phyloP scores from a whole-genome alignment of 768 basidiomycete species.

The Lyophyllum shimeji region DNA sequence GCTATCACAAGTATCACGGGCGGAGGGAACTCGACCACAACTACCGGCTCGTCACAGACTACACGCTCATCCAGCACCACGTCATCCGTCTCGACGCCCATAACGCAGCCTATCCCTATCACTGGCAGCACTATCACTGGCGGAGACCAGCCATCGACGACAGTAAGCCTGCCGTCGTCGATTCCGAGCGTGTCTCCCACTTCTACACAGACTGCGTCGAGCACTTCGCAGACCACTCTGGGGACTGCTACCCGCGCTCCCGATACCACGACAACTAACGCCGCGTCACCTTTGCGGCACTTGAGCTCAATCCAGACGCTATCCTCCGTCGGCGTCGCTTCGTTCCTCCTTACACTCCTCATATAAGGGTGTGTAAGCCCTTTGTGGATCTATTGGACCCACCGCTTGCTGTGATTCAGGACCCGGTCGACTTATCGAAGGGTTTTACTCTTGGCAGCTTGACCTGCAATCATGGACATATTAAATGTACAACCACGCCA shows the following conservation, averaged over 20 bases:
- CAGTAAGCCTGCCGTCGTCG: background rate
- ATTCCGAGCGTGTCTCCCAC: background rate
- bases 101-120: slow-evolving; percentile 30
- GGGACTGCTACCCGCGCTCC: slow-evolving; percentile 7
- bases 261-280: slow-evolving; percentile 23
- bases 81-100: slow-evolving; percentile 21
- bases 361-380: slow-evolving; percentile 9
- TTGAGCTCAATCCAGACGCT: slow-evolving; percentile 11
- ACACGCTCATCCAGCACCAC: slow-evolving; percentile 17
- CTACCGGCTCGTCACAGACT: slow-evolving; percentile 1
- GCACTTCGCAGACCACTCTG: background rate
- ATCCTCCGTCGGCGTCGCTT: slow-evolving; percentile 18
- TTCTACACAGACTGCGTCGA: background rate
- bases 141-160: background rate
- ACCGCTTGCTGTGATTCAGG: background rate
- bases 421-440: slow-evolving; percentile 1
- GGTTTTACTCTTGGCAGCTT: background rate
- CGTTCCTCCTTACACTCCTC: slow-evolving; percentile 16
- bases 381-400: slow-evolving; percentile 6
- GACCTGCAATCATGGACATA: background rate
- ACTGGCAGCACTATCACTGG: slow-evolving; percentile 25
- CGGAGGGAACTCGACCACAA: slow-evolving; percentile 20
- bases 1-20: slow-evolving; percentile 53
- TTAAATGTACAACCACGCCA: slow-evolving; percentile 11
- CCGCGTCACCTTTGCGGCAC: slow-evolving; percentile 24